phyloP scores from a whole-genome alignment of 169 alveolate species.

The Cardiosporidium cionae region DNA sequence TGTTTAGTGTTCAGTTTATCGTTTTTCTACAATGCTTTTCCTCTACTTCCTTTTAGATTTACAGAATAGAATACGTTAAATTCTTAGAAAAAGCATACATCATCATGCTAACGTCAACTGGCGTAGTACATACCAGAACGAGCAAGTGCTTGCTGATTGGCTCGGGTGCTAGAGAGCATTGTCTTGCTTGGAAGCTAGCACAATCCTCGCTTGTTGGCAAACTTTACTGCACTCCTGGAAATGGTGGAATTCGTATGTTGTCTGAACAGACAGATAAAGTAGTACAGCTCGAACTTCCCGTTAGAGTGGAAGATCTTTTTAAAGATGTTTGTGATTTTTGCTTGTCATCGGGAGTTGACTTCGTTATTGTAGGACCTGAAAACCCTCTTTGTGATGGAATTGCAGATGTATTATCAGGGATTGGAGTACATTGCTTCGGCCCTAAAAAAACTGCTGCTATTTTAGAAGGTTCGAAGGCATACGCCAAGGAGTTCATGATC shows the following conservation, averaged over 20 bases:
- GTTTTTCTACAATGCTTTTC: too few relatives aligned
- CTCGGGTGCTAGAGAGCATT: conserved; percentile 13
- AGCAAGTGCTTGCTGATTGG: conserved; percentile 3
- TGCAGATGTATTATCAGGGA: conserved; percentile 10
- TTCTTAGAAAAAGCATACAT: too few relatives aligned
- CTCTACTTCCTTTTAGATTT: too few relatives aligned
- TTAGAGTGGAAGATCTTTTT: background rate
- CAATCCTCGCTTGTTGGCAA: background rate
- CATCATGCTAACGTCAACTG: too few relatives aligned
- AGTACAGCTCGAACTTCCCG: background rate
- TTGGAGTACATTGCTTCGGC: conserved; percentile 25
- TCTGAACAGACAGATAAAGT: background rate
- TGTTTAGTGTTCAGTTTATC: too few relatives aligned
- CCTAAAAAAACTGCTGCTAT: conserved; percentile 33
- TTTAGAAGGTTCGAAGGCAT: conserved; percentile 34
- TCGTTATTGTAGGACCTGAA: conserved; percentile 19
- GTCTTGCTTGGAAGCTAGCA: conserved; percentile 7
- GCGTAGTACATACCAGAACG: too few relatives aligned
- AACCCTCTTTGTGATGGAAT: conserved; percentile 17
- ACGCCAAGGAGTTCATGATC: conserved; percentile 32
- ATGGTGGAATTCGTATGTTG: conserved; percentile 14
- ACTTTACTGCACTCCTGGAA: conserved; percentile 7
- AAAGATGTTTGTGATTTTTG: background rate
- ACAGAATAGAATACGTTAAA: too few relatives aligned
- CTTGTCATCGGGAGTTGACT: background rate